Percentiles rank a stretch among this genome's conserved stretches.
phyloP scores from a whole-genome alignment of 179 eudicot species.

The Nepenthes alata region DNA sequence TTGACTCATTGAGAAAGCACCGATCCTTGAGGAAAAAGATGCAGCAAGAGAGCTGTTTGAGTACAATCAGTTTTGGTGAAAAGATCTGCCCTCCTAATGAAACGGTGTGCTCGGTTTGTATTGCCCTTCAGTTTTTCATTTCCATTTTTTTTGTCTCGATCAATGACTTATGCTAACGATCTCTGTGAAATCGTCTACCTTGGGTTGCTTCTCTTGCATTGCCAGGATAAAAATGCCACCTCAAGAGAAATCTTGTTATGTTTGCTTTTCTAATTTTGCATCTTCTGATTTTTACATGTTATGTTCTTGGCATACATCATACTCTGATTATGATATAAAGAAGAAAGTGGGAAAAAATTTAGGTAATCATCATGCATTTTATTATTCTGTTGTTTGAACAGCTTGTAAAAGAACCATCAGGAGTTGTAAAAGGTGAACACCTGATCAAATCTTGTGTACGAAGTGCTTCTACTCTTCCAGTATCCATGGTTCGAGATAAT shows the following conservation, averaged over 20 bases:
- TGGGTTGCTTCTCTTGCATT: no score
- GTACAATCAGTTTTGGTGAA: conserved; percentile 40
- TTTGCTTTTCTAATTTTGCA: background rate
- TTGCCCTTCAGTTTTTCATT: background rate
- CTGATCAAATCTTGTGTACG: background rate
- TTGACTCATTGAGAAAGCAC: conserved; percentile 25
- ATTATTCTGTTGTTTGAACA: background rate
- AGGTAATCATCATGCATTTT: background rate
- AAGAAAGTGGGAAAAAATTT: background rate
- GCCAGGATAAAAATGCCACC: background rate
- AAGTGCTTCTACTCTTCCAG: conserved; percentile 12
- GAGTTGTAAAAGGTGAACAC: background rate
- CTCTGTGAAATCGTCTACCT: no score
- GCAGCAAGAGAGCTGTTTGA: conserved; percentile 24
- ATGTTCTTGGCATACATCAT: no score
- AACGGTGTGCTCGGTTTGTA: conserved; percentile 25
- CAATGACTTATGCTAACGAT: no score
- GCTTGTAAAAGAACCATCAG: background rate
- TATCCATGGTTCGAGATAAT: conserved; percentile 11
- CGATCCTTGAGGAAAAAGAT: conserved; percentile 29
- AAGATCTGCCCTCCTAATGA: conserved; percentile 20
- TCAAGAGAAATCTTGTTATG: background rate
- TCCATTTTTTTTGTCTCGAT: no score
- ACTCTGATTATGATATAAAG: background rate
- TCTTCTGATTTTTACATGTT: background rate